phyloP scores from a whole-genome alignment of 306 rosid genomes.

The Pterocarpus santalinus region DNA sequence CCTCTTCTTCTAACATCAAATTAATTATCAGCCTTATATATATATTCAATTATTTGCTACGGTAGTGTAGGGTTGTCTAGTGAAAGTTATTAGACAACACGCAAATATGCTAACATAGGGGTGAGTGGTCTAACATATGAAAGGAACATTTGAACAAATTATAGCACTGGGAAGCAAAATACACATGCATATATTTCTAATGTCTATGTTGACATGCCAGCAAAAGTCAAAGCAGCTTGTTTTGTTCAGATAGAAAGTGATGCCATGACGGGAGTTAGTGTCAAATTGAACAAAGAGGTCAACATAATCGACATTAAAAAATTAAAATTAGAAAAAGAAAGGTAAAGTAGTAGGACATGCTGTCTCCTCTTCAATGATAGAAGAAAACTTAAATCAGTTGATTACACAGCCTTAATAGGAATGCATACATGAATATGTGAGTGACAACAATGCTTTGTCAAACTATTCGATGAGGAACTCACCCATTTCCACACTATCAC shows the following conservation, averaged over 20 bases:
- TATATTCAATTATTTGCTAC: background rate
- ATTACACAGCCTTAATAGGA: background rate
- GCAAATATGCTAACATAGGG: background rate
- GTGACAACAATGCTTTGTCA: background rate
- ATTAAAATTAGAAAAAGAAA: background rate
- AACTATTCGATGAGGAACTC: background rate
- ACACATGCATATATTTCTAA: constrained; percentile 11
- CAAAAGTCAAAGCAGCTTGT: constrained; percentile 38
- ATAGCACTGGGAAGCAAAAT: background rate
- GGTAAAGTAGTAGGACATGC: background rate
- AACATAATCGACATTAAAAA: background rate
- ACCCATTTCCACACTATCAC: constrained; percentile 34
- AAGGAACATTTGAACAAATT: constrained; percentile 34
- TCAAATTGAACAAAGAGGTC: constrained; percentile 13
- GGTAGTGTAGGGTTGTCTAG: background rate
- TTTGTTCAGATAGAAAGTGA: constrained; percentile 21
- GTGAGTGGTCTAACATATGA: background rate
- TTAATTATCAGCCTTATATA: no score
- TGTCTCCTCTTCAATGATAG: constrained; percentile 19
- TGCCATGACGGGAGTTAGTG: background rate
- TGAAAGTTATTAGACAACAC: background rate
- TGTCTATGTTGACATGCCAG: constrained; percentile 24
- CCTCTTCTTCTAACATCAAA: background rate
- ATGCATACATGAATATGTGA: background rate
- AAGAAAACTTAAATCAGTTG: background rate